Conservation (phyloP, 1,284 basidiomycete species). For the Ustilago hordei region DNA sequence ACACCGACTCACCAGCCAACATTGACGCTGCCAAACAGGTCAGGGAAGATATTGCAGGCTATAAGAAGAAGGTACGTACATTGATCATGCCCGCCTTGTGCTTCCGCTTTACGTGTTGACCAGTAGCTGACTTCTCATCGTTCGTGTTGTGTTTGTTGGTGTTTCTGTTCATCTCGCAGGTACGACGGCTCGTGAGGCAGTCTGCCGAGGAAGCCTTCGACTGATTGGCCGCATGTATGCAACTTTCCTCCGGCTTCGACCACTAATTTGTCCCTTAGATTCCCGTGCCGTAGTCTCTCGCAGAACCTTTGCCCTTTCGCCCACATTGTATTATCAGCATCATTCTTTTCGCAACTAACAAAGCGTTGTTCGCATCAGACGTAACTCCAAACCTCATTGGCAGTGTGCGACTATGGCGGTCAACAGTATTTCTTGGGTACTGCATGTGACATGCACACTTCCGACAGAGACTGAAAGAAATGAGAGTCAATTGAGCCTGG, state of each 20-base stretch:
- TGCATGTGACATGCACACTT: not conserved
- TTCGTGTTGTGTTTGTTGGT: not conserved
- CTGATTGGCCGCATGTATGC: slow-evolving; percentile 5
- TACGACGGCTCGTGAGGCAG: slow-evolving; percentile 65
- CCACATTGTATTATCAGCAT: slow-evolving; percentile 26
- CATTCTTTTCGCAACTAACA: not conserved
- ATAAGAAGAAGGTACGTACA: slow-evolving; percentile 64
- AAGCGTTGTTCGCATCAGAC: not conserved
- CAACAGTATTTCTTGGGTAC: not conserved
- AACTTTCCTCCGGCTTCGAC: not conserved
- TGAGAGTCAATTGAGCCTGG: slow-evolving; percentile 6
- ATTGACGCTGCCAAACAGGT: slow-evolving; percentile 79
- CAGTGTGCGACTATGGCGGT: not conserved
- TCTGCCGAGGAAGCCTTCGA: slow-evolving; percentile 65
- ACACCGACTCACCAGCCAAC: slow-evolving; percentile 94
- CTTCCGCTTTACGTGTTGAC: not conserved
- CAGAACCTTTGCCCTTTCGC: slow-evolving; percentile 4
- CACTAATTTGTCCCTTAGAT: not conserved
- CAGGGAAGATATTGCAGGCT: slow-evolving; percentile 64
- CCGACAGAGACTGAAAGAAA: not conserved
- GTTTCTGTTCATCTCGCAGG: slow-evolving; percentile 24
- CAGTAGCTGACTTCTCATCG: not conserved
- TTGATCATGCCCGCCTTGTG: not conserved
- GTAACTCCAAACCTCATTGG: not conserved
- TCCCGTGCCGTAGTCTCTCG: not conserved